Conservation (phyloP, 768 basidiomycete species). For the Hypholoma fasciculare region DNA sequence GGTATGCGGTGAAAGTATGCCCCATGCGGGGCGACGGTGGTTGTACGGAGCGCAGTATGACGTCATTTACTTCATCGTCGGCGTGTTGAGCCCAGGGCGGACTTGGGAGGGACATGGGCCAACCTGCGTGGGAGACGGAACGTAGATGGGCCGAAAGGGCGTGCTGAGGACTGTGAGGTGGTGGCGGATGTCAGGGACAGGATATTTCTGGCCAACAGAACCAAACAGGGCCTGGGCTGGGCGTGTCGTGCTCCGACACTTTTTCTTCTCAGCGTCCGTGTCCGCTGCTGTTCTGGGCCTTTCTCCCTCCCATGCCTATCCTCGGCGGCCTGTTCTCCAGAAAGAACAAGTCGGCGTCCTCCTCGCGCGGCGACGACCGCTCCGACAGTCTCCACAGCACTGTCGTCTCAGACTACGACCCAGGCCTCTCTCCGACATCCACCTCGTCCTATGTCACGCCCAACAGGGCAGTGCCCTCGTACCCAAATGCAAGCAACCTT, state of each 20-base stretch:
- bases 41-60: too few species aligned
- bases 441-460: constrained; percentile 32
- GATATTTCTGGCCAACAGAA: constrained; percentile 13
- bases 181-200: constrained; percentile 1
- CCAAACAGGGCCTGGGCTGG: constrained; percentile 18
- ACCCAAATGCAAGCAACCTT: constrained; percentile 29
- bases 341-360: constrained; percentile 29
- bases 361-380: constrained; percentile 20
- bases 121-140: not conserved
- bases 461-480: constrained; percentile 32
- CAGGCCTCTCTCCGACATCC: constrained; percentile 31
- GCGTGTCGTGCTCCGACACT: not conserved
- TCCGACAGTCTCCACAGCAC: constrained; percentile 17
- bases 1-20: too few species aligned
- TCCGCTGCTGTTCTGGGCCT: constrained; percentile 8
- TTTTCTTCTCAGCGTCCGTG: constrained; percentile 14
- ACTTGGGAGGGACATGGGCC: too few species aligned
- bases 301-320: constrained; percentile 29
- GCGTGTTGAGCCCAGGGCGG: too few species aligned
- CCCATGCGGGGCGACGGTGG: too few species aligned
- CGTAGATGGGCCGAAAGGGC: not conserved
- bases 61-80: too few species aligned
- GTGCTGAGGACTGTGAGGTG: too few species aligned
- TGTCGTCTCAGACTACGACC: constrained; percentile 20
- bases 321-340: constrained; percentile 38